Evolutionary conservation across 2,329 filamentous ascomycete species (phyloP), one percentile per base, ranked within the genome.

Genomic region (Colletotrichum chrysophilum): DNA sequence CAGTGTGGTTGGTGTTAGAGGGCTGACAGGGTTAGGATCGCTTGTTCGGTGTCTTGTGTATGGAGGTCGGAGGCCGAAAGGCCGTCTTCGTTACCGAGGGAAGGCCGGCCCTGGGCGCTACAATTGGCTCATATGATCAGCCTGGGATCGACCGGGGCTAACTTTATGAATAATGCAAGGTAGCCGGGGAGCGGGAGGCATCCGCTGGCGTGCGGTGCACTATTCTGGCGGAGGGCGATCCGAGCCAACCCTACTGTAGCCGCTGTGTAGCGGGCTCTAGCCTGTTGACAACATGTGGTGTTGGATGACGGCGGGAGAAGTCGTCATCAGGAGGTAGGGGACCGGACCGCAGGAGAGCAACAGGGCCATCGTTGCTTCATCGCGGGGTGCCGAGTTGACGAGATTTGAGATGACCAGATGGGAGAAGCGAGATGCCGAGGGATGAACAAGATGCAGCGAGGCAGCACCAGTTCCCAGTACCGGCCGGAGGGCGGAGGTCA

Each of bases 11-110:
- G 58, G 52, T 56, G 65, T 55, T 34, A 48, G 36, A 34, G 26
- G 68, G 26, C n/a, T 48, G n/a, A 16, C 60, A 66, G 55, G 66
- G 52, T 10, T 65, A 16, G 21, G 60, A 7, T 73, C 21, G 58
- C 32, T 38, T 65, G 13, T 48, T 67, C 71, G 71, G 70, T 60
- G 56, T 48, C 58, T 73, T 65, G 64, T 9, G 36, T 48, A 60
- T 62, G 28, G n/a, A 56, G 36, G 60, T 74, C 70, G 74, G 71
- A 76, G 71, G 71, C 74, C 74, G 74, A 76, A 76, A 76, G 30
- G 71, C 74, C 74, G 73, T 64, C 28, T 58, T 72, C 13, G 74
- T 74, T 61, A 43, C 74, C 74, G 66, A 76, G 32, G 75, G 60
- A 66, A 30, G 48, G 52, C 52, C 21, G 66, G 18, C 14, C 7